Evolutionary conservation across 352 stramenopile genomes (phyloP).

Genomic region (Pythium aquatile): DNA sequence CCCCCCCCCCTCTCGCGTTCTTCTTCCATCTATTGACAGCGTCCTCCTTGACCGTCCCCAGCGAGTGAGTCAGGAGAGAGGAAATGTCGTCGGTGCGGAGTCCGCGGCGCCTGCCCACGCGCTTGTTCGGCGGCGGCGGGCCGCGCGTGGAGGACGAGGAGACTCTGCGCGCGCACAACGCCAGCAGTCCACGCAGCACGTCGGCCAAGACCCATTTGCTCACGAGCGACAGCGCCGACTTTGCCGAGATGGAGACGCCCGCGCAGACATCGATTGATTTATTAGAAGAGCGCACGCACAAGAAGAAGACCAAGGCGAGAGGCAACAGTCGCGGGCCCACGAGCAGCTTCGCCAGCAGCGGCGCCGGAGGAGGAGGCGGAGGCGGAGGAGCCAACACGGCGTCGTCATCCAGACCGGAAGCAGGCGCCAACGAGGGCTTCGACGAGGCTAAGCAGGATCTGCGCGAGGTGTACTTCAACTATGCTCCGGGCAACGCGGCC

Average conservation of each 20-base stretch:
- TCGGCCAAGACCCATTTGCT: conserved; percentile 26
- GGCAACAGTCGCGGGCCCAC: conserved; percentile 17
- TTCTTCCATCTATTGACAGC: background rate
- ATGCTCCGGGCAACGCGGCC: conserved; percentile 53
- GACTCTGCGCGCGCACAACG: conserved; percentile 30
- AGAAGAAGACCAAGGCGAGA: conserved; percentile 10
- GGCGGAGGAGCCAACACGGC: background rate
- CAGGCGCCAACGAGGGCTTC: conserved; percentile 15
- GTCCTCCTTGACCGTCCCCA: background rate
- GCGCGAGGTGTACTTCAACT: conserved; percentile 76
- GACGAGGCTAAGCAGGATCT: conserved; percentile 31
- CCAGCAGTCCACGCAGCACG: conserved; percentile 28
- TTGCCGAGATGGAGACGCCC: conserved; percentile 31
- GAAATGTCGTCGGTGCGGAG: conserved; percentile 16
- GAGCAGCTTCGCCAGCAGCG: background rate
- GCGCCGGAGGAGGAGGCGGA: background rate
- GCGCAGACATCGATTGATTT: conserved; percentile 20
- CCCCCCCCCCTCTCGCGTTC: too few species aligned
- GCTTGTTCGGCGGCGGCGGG: conserved; percentile 50
- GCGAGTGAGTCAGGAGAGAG: background rate
- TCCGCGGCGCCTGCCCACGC: conserved; percentile 30
- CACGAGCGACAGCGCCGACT: conserved; percentile 25
- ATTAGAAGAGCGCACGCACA: conserved; percentile 18
- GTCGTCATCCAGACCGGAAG: conserved; percentile 9
- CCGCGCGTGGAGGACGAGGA: conserved; percentile 54